Conservation (phyloP, 495 filamentous ascomycete species). For the Echria macrotheca region DNA sequence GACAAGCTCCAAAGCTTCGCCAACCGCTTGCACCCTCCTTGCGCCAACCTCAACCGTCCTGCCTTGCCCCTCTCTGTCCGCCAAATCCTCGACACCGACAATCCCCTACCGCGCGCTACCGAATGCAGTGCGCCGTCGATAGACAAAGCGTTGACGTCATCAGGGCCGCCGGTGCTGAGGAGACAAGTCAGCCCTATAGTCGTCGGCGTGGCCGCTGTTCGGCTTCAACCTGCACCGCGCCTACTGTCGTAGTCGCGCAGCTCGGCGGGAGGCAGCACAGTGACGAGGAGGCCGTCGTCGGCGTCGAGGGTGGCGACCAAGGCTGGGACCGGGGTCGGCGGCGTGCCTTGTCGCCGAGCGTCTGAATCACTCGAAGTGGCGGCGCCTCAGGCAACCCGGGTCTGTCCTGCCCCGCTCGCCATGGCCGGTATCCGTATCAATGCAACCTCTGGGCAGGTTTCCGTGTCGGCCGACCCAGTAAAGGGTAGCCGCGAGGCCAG, state of each 20-base stretch:
- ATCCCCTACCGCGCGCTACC: not conserved
- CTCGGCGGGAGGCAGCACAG: slow-evolving; percentile 1
- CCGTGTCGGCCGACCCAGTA: not conserved
- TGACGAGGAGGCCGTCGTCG: not conserved
- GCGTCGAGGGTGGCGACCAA: slow-evolving; percentile 2
- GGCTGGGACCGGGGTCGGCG: not conserved
- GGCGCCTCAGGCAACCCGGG: slow-evolving; percentile 1
- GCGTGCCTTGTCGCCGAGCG: slow-evolving; percentile 1
- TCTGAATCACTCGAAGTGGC: slow-evolving; percentile 2
- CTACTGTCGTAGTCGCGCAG: slow-evolving; percentile 3
- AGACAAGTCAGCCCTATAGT: not conserved
- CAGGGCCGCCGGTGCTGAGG: slow-evolving; percentile 1
- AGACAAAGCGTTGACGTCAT: not conserved
- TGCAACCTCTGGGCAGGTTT: not conserved
- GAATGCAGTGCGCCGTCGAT: no score
- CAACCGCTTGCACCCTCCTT: no score
- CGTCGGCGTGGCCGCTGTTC: slow-evolving; percentile 1
- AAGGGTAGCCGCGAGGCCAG: no score
- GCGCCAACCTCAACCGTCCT: no score
- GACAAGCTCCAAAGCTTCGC: no score
- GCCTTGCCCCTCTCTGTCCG: no score
- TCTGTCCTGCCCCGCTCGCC: slow-evolving; percentile 2
- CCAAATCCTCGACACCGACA: no score
- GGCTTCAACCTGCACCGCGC: slow-evolving; percentile 1
- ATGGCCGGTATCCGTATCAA: slow-evolving; percentile 1